These are phyloP conservation scores for Syncephalastrum racemosum DNA, from an alignment of 371 early-diverging fungal genomes.

Conservation along the genomic window DNA sequence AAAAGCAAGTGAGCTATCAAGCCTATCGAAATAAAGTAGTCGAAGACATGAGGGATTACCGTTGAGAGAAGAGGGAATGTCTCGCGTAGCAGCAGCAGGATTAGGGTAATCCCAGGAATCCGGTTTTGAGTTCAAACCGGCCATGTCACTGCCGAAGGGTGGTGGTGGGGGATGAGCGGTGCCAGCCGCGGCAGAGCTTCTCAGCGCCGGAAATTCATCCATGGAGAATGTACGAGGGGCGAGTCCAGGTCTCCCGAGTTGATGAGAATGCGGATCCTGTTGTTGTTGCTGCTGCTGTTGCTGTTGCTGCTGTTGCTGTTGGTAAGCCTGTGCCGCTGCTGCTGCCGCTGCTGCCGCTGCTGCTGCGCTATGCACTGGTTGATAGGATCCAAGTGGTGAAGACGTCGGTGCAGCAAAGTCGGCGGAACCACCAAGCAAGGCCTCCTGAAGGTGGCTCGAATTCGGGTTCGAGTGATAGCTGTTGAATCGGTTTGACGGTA, in stretches of 20 bases:
- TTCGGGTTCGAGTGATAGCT: constrained; percentile 48
- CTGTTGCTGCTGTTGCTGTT: constrained; percentile 9
- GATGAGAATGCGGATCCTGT: constrained; percentile 10
- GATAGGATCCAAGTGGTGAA: constrained; percentile 25
- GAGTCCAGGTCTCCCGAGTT: constrained; percentile 4
- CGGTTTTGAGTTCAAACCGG: constrained; percentile 28
- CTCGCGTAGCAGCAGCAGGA: constrained; percentile 25
- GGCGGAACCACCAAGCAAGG: constrained; percentile 17
- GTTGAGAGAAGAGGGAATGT: constrained; percentile 13
- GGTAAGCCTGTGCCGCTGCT: constrained; percentile 11
- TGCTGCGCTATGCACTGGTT: constrained; percentile 13
- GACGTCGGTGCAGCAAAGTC: constrained; percentile 17
- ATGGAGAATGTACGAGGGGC: constrained; percentile 49
- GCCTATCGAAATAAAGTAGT: neutral
- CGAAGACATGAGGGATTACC: constrained; percentile 1
- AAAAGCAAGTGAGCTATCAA: neutral
- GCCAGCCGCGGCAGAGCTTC: constrained; percentile 20
- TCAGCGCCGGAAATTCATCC: constrained; percentile 52
- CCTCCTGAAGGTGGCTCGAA: constrained; percentile 29
- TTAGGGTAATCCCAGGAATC: constrained; percentile 38
- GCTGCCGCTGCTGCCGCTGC: constrained; percentile 13
- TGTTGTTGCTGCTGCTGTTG: constrained; percentile 18
- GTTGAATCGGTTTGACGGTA: constrained; percentile 33
- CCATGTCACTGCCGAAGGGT: constrained; percentile 35
- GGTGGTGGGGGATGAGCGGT: constrained; percentile 13